Percentiles rank a stretch among this genome's conserved stretches.
phyloP scores from a whole-genome alignment of 805 yeast genomes.

The Wilhelminamyces savonicus region DNA sequence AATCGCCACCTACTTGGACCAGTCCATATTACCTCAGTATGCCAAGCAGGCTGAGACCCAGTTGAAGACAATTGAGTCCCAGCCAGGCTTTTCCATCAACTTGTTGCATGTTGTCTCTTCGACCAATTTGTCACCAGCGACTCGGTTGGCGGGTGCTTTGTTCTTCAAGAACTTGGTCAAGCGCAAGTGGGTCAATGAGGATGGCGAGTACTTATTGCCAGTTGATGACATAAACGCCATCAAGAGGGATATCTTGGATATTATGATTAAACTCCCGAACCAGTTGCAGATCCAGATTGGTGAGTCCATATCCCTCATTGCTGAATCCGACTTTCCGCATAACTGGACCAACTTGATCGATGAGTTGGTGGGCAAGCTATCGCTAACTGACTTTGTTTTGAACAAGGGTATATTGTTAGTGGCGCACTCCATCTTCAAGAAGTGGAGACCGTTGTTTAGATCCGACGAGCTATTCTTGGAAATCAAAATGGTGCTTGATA shows the following conservation, averaged over 20 bases:
- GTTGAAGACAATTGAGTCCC: slow-evolving; percentile 55
- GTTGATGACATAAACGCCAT: slow-evolving; percentile 57
- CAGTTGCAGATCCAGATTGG: slow-evolving; percentile 89
- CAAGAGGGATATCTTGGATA: slow-evolving; percentile 71
- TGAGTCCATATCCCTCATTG: slow-evolving; percentile 86
- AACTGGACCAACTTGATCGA: slow-evolving; percentile 77
- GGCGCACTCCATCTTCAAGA: slow-evolving; percentile 91
- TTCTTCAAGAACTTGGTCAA: slow-evolving; percentile 84
- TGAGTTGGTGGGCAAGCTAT: slow-evolving; percentile 62
- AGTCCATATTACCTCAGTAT: slow-evolving; percentile 57
- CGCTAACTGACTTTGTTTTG: slow-evolving; percentile 57
- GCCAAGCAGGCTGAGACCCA: slow-evolving; percentile 65
- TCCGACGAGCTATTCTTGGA: slow-evolving; percentile 86
- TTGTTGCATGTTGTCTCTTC: slow-evolving; percentile 75
- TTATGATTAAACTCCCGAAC: slow-evolving; percentile 79
- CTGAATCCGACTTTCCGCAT: slow-evolving; percentile 93
- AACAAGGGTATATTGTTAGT: slow-evolving; percentile 86
- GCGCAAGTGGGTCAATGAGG: slow-evolving; percentile 85
- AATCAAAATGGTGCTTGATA: slow-evolving; percentile 78
- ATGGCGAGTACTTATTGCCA: slow-evolving; percentile 68
- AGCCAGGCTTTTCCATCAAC: slow-evolving; percentile 70
- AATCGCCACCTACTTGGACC: slow-evolving; percentile 50
- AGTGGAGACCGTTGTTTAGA: slow-evolving; percentile 94
- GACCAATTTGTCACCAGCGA: slow-evolving; percentile 41
- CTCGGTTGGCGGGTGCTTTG: slow-evolving; percentile 82